Evolutionary conservation across 2,329 filamentous ascomycete species (phyloP), one percentile per base, ranked within the genome.

Genomic region (Colletotrichum viniferum): DNA sequence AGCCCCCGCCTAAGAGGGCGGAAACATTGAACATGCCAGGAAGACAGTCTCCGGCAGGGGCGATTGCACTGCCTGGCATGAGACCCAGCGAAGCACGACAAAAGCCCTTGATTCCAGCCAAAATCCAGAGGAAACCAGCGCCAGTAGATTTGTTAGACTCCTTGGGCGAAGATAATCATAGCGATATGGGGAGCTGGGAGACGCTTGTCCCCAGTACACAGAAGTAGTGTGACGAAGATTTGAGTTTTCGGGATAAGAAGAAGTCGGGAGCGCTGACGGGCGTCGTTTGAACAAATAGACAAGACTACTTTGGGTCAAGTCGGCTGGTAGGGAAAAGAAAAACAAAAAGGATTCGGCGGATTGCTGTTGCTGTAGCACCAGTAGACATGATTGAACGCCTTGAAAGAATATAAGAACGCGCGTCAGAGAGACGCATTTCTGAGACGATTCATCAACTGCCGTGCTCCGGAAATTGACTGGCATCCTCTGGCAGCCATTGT

Each of bases 161-260:
- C 61, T 80, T 90, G 36, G 86, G 86, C 58, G 88, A 90, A 60
- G 85, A 83, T 24, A 82, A 79, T n/a, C 83, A 83, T 43, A 69
- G 76, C 4, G 88, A 87, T 48, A 84, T 90, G 81, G 87, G 87
- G 14, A 86, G 88, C 26, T 92, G 90, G 89, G 88, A 91, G 79
- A 88, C 89, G 6, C 79, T 92, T 79, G 89, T 89, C 80, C 90
- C 90, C 30, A 85, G 80, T 69, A 69, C 55, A 4, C 73, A 77
- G n/a, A 67, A 61, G 56, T 76, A 62, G 55, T 65, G n/a, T 18
- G 55, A 36, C 7, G 55, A 21, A 6, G 21, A 7, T 48, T 18
- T 26, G 65, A 28, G 10, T 14, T 73, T 48, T 56, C 34, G 9
- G 6, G 13, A 64, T 14, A 21, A 67, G 24, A 5, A 30, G 1